Base-by-base conservation (phyloP, 768 basidiomycete species). In the Leucogyrophana mollusca region DNA sequence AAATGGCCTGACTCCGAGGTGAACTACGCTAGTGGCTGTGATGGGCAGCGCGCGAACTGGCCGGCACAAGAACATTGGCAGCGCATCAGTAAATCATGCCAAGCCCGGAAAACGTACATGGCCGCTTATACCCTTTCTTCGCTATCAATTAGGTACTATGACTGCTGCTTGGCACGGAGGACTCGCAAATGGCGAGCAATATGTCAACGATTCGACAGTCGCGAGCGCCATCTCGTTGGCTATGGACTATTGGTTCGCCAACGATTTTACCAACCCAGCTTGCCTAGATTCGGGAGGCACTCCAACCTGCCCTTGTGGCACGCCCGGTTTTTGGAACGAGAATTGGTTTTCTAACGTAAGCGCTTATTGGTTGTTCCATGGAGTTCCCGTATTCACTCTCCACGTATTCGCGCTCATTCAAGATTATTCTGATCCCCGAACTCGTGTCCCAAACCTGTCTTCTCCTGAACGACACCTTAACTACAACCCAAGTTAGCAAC, bases 41-140 rank as follows among this genome's bases (percentile, higher is more conserved):
- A 61, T 34, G 85, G 81, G 5, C 74, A 73, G 45, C 71, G 78
- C 9, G 84, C 83, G 4, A 87, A 83, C 53, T 87, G 85, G 85
- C 83, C 83, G 8, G 83, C 83, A 10, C 71, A 79, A 59, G 59
- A 51, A 2, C 83, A 86, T 51, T 85, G 80, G 79, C 60, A 62
- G 34, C 72, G 79, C 30, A 70, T 79, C 32, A 61, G 81, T 81
- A 51, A 35, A 71, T 60, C 33, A 4, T 14, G 39, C 24, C 14
- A 44, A 37, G 38, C 32, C 10, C 39, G 37, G 16, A 39, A 36
- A n/a, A 27, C 40, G 9, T 43, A 24, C 23, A 23, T 44, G 4
- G 39, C 22, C 18, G 17, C 38, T 49, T 9, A 53, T 11, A 10
- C 54, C 21, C 9, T 24, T 35, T 36, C 20, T 21, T 22, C 34